Conservation (phyloP, 2,329 filamentous ascomycete genomes). For the Colletotrichum sp. region DNA sequence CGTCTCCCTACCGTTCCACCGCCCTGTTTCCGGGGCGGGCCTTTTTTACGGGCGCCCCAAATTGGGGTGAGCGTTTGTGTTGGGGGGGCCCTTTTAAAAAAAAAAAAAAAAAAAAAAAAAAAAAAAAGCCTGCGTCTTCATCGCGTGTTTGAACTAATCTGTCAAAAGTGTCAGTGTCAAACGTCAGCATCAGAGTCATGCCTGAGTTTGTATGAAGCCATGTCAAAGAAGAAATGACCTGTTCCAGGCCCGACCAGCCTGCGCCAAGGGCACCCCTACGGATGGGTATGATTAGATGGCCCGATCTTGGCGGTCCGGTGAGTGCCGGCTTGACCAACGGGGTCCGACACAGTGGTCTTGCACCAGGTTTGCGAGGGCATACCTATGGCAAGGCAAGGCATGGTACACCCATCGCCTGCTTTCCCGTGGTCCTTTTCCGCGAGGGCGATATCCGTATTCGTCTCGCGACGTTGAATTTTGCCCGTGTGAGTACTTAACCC, state of each 20-base stretch:
- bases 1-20: too few species aligned
- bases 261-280: slow-evolving; percentile 11
- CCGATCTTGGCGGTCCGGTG: slow-evolving; percentile 15
- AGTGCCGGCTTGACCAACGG: slow-evolving; percentile 14
- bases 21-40: too few species aligned
- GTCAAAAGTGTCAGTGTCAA: slow-evolving; percentile 6
- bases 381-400: background rate
- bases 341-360: slow-evolving; percentile 13
- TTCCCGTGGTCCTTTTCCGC: slow-evolving; percentile 6
- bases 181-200: slow-evolving; percentile 1
- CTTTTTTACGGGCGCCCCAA: too few species aligned
- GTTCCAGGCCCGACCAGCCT: background rate
- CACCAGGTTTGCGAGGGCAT: background rate
- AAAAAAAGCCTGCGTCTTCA: background rate
- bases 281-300: slow-evolving; percentile 5
- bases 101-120: background rate
- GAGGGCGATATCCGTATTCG: slow-evolving; percentile 1
- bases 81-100: too few species aligned
- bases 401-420: background rate
- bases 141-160: background rate
- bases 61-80: too few species aligned
- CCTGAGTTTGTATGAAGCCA: background rate
- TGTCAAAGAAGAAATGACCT: background rate
- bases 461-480: background rate
- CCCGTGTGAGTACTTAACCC: background rate